These are phyloP conservation scores for Gonium pectorale DNA, from an alignment of 139 green algal genomes.

Conservation along the genomic window DNA sequence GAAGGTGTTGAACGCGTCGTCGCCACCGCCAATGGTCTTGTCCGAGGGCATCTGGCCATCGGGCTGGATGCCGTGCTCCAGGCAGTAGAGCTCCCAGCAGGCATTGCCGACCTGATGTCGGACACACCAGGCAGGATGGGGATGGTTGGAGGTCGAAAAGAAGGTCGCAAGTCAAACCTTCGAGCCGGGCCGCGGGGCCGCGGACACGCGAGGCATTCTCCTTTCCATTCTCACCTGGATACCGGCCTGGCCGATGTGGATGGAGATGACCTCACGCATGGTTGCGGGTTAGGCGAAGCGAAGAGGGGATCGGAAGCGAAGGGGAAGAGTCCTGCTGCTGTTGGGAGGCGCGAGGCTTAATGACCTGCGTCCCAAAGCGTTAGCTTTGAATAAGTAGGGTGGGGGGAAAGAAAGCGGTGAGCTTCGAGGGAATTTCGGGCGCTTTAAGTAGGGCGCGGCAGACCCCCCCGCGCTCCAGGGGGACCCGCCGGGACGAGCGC, in stretches of 20 bases:
- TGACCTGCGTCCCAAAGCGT: conserved; percentile 21
- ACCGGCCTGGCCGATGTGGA: conserved; percentile 95
- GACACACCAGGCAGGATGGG: no score
- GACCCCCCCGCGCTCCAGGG: no score
- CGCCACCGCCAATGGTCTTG: conserved; percentile 92
- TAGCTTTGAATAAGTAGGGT: background rate
- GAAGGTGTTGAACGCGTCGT: conserved; percentile 98
- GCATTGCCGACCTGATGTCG: conserved; percentile 92
- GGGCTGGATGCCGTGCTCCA: conserved; percentile 97
- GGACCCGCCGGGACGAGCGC: no score
- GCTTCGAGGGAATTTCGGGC: no score
- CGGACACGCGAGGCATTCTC: no score
- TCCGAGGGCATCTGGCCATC: conserved; percentile 97
- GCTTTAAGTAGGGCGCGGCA: no score
- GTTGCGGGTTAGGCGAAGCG: conserved; percentile 37
- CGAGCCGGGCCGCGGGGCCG: no score
- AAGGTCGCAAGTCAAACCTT: no score
- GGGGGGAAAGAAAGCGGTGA: background rate
- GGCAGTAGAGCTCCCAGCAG: conserved; percentile 99
- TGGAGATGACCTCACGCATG: conserved; percentile 98
- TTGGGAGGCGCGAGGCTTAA: conserved; percentile 26
- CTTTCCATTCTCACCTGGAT: conserved; percentile 94
- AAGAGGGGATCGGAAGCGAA: background rate
- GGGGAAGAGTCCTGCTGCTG: background rate
- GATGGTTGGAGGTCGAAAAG: no score